Percentiles rank a stretch among this genome's conserved stretches.
These are phyloP conservation scores for Mycena leptocephala DNA, from an alignment of 768 basidiomycete genomes.

Conservation along the genomic window DNA sequence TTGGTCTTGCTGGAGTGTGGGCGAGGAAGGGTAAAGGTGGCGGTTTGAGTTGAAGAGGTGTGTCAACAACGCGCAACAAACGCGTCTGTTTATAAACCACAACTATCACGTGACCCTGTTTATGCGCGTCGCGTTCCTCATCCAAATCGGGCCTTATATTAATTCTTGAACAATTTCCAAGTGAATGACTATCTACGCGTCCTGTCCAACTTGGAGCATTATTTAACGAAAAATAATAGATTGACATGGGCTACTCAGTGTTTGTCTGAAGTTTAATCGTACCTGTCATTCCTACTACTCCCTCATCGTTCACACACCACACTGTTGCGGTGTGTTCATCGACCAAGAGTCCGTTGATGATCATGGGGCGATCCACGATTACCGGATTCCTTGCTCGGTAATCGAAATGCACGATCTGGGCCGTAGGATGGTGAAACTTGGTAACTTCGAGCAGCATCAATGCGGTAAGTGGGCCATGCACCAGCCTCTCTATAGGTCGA, in stretches of 20 bases:
- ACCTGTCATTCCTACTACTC: slow-evolving; percentile 45
- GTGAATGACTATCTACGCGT: no score
- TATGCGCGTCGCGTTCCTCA: neutral
- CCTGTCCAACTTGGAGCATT: no score
- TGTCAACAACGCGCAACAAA: slow-evolving; percentile 28
- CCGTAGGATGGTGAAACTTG: slow-evolving; percentile 64
- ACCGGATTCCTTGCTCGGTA: slow-evolving; percentile 73
- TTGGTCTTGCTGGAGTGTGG: slow-evolving; percentile 41
- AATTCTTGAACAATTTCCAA: no score
- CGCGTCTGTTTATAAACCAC: slow-evolving; percentile 21
- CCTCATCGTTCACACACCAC: slow-evolving; percentile 57
- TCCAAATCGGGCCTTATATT: no score
- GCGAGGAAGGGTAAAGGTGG: neutral
- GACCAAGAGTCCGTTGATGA: slow-evolving; percentile 55
- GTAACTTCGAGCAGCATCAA: slow-evolving; percentile 82
- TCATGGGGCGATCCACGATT: slow-evolving; percentile 57
- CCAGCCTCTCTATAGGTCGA: slow-evolving; percentile 76
- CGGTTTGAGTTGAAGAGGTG: slow-evolving; percentile 21
- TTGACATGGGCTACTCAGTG: neutral
- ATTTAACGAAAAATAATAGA: no score
- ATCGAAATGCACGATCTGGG: slow-evolving; percentile 67
- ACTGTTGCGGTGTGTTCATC: slow-evolving; percentile 49
- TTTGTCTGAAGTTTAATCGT: slow-evolving; percentile 4
- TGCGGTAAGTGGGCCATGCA: slow-evolving; percentile 89
- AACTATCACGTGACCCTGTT: slow-evolving; percentile 22